phyloP scores from a whole-genome alignment of 495 filamentous ascomycete genomes.

The Neurospora discreta region DNA sequence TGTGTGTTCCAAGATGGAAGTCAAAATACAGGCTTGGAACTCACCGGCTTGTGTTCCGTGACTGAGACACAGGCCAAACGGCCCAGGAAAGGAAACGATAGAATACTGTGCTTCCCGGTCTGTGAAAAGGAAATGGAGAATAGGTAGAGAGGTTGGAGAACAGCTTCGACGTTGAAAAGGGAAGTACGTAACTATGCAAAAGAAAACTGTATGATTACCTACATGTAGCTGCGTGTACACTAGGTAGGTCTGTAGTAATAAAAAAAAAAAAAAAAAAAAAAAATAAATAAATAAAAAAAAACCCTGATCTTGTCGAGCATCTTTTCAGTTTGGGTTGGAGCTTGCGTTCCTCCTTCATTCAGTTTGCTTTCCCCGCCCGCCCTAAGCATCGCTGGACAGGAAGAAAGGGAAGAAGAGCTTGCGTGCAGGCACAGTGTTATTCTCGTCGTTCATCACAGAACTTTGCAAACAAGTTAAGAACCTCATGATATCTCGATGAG shows the following conservation, averaged over 20 bases:
- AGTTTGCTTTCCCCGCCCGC: neutral
- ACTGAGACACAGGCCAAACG: neutral
- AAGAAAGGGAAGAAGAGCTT: too few species aligned
- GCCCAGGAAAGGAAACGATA: neutral
- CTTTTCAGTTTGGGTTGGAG: neutral
- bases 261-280: too few species aligned
- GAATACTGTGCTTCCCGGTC: neutral
- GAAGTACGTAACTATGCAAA: neutral
- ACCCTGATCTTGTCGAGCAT: neutral
- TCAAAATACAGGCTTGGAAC: neutral
- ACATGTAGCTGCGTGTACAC: neutral
- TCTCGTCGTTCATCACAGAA: too few species aligned
- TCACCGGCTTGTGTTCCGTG: neutral
- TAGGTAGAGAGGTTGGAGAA: neutral
- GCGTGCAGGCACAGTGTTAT: too few species aligned
- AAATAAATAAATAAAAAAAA: too few species aligned
- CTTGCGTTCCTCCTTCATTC: neutral
- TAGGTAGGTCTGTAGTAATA: neutral
- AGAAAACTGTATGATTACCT: neutral
- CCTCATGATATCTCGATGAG: too few species aligned
- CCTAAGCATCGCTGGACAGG: too few species aligned
- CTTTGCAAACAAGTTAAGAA: too few species aligned
- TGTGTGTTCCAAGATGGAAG: neutral
- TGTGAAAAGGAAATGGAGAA: neutral
- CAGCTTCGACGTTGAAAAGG: neutral